Percentiles rank a stretch among this genome's conserved stretches.
phyloP scores from a whole-genome alignment of 768 basidiomycete genomes.

The Candolleomyces efflorescens region DNA sequence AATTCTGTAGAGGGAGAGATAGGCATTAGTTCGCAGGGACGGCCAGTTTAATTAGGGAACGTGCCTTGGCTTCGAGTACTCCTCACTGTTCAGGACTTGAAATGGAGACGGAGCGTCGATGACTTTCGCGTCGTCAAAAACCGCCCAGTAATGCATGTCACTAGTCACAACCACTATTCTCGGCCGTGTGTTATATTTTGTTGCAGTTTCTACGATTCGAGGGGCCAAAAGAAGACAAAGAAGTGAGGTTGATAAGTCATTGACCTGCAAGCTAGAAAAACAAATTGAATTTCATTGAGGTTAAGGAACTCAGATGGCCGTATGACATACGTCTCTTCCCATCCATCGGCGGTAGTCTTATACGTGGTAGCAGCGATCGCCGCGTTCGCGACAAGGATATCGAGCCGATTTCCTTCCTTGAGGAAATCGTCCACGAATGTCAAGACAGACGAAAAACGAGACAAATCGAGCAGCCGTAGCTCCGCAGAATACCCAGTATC shows the following conservation, averaged over 20 bases:
- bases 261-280: constrained; percentile 37
- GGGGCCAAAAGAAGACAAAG: constrained; percentile 38
- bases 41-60: too few relatives aligned
- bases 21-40: too few relatives aligned
- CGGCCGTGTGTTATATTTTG: constrained; percentile 20
- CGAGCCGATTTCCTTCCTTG: constrained; percentile 30
- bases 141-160: constrained; percentile 30
- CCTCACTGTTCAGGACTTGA: constrained; percentile 22
- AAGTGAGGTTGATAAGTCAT: constrained; percentile 34
- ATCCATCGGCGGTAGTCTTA: constrained; percentile 34
- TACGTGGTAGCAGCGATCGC: constrained; percentile 10
- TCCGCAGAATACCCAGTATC: constrained; percentile 32
- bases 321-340: constrained; percentile 36
- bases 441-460: constrained; percentile 31
- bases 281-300: not conserved
- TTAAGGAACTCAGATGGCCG: not conserved
- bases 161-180: constrained; percentile 37
- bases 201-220: constrained; percentile 29
- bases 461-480: constrained; percentile 34
- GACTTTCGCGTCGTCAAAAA: constrained; percentile 15
- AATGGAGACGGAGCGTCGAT: constrained; percentile 21
- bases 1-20: too few relatives aligned
- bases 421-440: constrained; percentile 29
- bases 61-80: constrained; percentile 18
- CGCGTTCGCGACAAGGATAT: constrained; percentile 44